phyloP scores from a whole-genome alignment of 495 filamentous ascomycete genomes.

The Halenospora varia region DNA sequence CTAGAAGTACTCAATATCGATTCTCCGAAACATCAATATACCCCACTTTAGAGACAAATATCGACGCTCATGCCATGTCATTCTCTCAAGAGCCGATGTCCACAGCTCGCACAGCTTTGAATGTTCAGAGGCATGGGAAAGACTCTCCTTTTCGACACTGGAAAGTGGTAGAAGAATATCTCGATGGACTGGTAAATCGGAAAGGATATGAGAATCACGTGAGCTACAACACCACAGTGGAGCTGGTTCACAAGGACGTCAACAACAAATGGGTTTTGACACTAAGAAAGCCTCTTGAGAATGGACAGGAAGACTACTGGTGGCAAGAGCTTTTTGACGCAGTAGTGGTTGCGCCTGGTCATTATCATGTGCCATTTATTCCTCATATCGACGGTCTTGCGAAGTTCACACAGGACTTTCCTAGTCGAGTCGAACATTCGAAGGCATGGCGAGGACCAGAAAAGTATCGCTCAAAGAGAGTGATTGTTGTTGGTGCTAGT shows the following conservation, averaged over 20 bases:
- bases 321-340: constrained; percentile 65
- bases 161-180: constrained; percentile 30
- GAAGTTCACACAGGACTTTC: constrained; percentile 53
- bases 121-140: constrained; percentile 28
- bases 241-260: constrained; percentile 28
- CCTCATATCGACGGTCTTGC: constrained; percentile 57
- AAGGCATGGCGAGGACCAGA: constrained; percentile 37
- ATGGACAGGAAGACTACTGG: constrained; percentile 32
- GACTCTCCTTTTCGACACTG: constrained; percentile 36
- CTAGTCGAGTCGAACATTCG: constrained; percentile 68
- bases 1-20: constrained; percentile 37
- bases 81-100: constrained; percentile 38
- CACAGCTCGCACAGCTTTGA: constrained; percentile 21
- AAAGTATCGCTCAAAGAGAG: constrained; percentile 37
- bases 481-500: constrained; percentile 69
- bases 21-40: constrained; percentile 46
- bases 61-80: constrained; percentile 34
- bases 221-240: constrained; percentile 36
- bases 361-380: constrained; percentile 69
- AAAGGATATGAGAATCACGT: constrained; percentile 31
- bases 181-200: constrained; percentile 29
- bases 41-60: constrained; percentile 40
- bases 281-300: constrained; percentile 24
- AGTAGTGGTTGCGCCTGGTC: constrained; percentile 76
- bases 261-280: constrained; percentile 29